These are phyloP conservation scores for Castanopsis chinensis DNA, from an alignment of 306 rosid genomes.

Conservation along the genomic window DNA sequence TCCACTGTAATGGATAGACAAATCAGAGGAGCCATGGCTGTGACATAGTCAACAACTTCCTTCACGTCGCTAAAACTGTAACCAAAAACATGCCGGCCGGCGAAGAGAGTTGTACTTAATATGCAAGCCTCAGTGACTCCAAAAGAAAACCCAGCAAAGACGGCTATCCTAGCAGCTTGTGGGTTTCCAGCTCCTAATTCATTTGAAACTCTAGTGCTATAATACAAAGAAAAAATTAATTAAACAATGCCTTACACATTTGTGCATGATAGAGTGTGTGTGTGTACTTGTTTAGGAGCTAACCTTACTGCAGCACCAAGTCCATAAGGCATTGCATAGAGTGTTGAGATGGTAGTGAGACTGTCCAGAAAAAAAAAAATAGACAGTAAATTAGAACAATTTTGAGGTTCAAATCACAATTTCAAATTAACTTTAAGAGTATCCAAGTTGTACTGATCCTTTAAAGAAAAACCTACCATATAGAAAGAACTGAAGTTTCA, in stretches of 20 bases:
- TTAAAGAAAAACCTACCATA: constrained; percentile 41
- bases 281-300: background rate
- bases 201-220: constrained; percentile 70
- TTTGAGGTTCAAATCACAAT: background rate
- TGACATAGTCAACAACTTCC: constrained; percentile 68
- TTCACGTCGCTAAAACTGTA: constrained; percentile 59
- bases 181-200: constrained; percentile 82
- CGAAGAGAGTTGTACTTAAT: constrained; percentile 42
- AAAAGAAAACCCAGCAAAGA: constrained; percentile 45
- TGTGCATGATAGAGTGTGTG: no score
- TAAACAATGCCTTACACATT: no score
- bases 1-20: constrained; percentile 52
- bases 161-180: constrained; percentile 45
- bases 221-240: background rate
- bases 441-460: no score
- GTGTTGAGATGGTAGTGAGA: constrained; percentile 49
- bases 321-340: constrained; percentile 61
- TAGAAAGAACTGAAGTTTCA: constrained; percentile 74
- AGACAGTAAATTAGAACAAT: constrained; percentile 1
- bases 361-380: constrained; percentile 32
- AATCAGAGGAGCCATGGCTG: constrained; percentile 59
- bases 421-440: no score
- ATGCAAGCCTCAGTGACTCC: constrained; percentile 35
- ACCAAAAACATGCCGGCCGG: constrained; percentile 50
- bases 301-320: constrained; percentile 75